Evolutionary conservation across 1,284 basidiomycete species (phyloP).

Genomic region (Phellopilus nigrolimitatus): DNA sequence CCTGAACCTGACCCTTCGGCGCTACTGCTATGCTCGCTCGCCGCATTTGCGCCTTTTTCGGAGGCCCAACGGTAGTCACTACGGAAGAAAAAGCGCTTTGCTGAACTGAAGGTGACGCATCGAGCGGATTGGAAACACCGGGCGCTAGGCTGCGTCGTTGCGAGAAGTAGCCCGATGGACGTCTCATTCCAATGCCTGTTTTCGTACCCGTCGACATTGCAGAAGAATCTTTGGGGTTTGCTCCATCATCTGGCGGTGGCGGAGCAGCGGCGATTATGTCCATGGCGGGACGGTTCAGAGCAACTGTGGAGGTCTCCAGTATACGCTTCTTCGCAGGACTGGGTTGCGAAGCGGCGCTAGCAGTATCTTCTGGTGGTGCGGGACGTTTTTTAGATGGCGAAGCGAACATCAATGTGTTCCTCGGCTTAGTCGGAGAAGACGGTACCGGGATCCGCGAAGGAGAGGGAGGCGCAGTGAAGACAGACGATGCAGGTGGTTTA

Average conservation of each 20-base stretch:
- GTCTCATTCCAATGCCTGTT: constrained; percentile 41
- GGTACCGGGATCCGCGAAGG: constrained; percentile 15
- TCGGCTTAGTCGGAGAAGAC: constrained; percentile 6
- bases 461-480: constrained; percentile 10
- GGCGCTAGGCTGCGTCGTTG: constrained; percentile 55
- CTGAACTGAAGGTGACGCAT: constrained; percentile 20
- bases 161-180: constrained; percentile 66
- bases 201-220: constrained; percentile 29
- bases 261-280: constrained; percentile 23
- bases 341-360: constrained; percentile 25
- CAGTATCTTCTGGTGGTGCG: neutral
- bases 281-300: constrained; percentile 35
- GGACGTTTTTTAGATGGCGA: constrained; percentile 20
- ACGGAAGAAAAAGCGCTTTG: neutral
- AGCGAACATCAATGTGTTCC: neutral
- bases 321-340: constrained; percentile 49
- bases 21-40: neutral
- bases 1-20: neutral
- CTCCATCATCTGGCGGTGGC: constrained; percentile 31
- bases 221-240: constrained; percentile 17
- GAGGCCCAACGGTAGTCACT: neutral
- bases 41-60: constrained; percentile 2
- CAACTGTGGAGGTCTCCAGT: constrained; percentile 31
- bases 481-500: constrained; percentile 5
- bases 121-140: constrained; percentile 30